phyloP scores from a whole-genome alignment of 768 basidiomycete genomes.

The Pleurotus tuoliensis region DNA sequence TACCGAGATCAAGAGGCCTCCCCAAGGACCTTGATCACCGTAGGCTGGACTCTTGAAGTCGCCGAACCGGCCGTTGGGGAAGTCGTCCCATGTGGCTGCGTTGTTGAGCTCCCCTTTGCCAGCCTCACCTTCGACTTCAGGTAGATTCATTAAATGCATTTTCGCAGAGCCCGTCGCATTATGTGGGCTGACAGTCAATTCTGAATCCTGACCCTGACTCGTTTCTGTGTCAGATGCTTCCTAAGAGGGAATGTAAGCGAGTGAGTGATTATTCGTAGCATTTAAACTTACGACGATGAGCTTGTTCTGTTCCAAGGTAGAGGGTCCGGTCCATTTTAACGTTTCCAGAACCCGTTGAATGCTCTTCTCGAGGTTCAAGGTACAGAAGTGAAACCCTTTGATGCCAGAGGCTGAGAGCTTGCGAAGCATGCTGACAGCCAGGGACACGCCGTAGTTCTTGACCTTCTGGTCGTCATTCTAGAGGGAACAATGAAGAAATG shows the following conservation, averaged over 20 bases:
- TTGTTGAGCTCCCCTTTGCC: conserved; percentile 74
- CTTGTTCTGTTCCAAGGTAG: conserved; percentile 47
- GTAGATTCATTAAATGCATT: conserved; percentile 45
- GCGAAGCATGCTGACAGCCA: conserved; percentile 79
- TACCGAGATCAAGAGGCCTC: conserved; percentile 61
- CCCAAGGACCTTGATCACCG: conserved; percentile 78
- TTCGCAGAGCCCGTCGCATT: conserved; percentile 63
- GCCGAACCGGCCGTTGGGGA: conserved; percentile 97
- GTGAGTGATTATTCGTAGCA: background rate
- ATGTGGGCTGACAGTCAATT: conserved; percentile 57
- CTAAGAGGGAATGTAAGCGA: conserved; percentile 21
- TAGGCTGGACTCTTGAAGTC: conserved; percentile 97
- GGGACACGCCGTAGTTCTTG: conserved; percentile 88
- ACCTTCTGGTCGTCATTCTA: conserved; percentile 92
- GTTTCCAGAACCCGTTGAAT: conserved; percentile 80
- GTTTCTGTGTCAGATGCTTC: conserved; percentile 32
- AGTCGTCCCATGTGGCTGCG: conserved; percentile 88
- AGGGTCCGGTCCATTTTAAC: conserved; percentile 64
- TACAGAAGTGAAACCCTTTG: conserved; percentile 88
- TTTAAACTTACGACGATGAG: conserved; percentile 54
- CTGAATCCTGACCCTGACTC: conserved; percentile 21
- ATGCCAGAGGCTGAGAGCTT: conserved; percentile 55
- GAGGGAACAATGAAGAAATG: conserved; percentile 1
- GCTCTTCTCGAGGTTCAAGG: conserved; percentile 95
- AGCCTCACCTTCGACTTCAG: conserved; percentile 49